Evolutionary conservation across 352 stramenopile genomes (phyloP).

Genomic region (Thraustochytrium striatum): DNA sequence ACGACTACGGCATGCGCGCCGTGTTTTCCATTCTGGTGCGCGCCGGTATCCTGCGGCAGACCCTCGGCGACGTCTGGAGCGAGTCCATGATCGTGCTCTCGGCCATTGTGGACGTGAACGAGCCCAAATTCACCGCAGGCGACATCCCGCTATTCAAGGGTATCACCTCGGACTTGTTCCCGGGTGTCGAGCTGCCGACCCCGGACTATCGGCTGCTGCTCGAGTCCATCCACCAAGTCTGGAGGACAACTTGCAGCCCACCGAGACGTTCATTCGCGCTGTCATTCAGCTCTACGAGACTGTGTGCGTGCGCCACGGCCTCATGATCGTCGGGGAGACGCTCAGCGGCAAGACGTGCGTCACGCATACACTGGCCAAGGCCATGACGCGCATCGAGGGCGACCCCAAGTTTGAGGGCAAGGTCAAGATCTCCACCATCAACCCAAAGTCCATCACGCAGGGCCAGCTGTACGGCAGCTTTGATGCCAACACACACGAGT

Average conservation of each 20-base stretch:
- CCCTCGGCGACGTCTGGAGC: conserved; percentile 50
- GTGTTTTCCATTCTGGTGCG: conserved; percentile 87
- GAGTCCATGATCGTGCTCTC: conserved; percentile 79
- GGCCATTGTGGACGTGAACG: conserved; percentile 82
- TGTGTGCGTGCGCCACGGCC: conserved; percentile 85
- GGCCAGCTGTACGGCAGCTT: conserved; percentile 90
- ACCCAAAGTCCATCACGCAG: conserved; percentile 90
- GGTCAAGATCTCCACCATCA: conserved; percentile 81
- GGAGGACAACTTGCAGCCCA: conserved; percentile 53
- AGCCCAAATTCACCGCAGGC: conserved; percentile 86
- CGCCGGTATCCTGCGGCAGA: conserved; percentile 73
- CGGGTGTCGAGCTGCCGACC: conserved; percentile 67
- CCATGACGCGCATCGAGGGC: conserved; percentile 62
- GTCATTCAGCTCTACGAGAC: conserved; percentile 90
- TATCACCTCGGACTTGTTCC: conserved; percentile 85
- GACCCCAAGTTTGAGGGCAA: conserved; percentile 58
- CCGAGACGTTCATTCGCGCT: conserved; percentile 60
- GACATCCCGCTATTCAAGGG: conserved; percentile 83
- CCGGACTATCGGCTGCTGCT: conserved; percentile 78
- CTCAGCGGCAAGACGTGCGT: conserved; percentile 77
- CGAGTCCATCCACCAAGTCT: conserved; percentile 59
- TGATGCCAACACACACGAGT: conserved; percentile 89
- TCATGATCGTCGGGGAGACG: conserved; percentile 89
- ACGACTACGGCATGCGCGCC: conserved; percentile 85
- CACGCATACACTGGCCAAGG: conserved; percentile 75